Evolutionary conservation across 202 grass and related monocot genomes (phyloP).

Genomic region (Zoysia matrella): DNA sequence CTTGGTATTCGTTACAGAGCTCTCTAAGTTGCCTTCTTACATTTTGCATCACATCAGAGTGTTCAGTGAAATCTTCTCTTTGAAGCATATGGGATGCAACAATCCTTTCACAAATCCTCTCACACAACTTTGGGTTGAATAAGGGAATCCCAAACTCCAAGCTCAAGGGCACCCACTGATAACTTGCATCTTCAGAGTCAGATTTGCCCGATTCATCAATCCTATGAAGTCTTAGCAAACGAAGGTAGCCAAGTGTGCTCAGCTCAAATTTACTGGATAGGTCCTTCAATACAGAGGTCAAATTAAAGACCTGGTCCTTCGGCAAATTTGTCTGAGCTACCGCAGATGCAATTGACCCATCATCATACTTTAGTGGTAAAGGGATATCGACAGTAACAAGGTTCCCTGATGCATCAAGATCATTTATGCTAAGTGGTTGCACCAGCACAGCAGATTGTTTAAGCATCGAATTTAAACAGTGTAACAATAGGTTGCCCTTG

Average conservation of each 20-base stretch:
- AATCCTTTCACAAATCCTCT: slow-evolving; percentile 85
- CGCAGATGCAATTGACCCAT: slow-evolving; percentile 61
- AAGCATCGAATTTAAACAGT: slow-evolving; percentile 92
- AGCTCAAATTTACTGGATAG: slow-evolving; percentile 74
- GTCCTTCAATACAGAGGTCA: slow-evolving; percentile 68
- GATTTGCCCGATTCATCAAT: slow-evolving; percentile 48
- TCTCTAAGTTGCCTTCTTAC: slow-evolving; percentile 68
- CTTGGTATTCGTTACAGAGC: slow-evolving; percentile 90
- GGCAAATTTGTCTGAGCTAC: slow-evolving; percentile 54
- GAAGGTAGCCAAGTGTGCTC: slow-evolving; percentile 84
- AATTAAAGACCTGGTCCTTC: slow-evolving; percentile 56
- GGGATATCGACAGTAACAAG: slow-evolving; percentile 82
- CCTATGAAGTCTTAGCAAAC: slow-evolving; percentile 83
- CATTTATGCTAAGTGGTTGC: slow-evolving; percentile 81
- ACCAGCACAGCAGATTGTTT: slow-evolving; percentile 89
- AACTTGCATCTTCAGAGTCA: slow-evolving; percentile 57
- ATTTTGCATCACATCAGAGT: slow-evolving; percentile 87
- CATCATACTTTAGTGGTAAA: slow-evolving; percentile 81
- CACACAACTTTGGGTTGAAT: slow-evolving; percentile 88
- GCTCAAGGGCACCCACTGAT: slow-evolving; percentile 93
- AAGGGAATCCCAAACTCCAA: slow-evolving; percentile 96
- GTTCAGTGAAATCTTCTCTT: slow-evolving; percentile 69
- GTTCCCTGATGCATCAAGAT: slow-evolving; percentile 77
- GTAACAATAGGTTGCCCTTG: slow-evolving; percentile 88
- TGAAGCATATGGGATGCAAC: slow-evolving; percentile 73